These are phyloP conservation scores for Colletotrichum falcatum DNA, from an alignment of 2,329 filamentous ascomycete species.

Conservation along the genomic window DNA sequence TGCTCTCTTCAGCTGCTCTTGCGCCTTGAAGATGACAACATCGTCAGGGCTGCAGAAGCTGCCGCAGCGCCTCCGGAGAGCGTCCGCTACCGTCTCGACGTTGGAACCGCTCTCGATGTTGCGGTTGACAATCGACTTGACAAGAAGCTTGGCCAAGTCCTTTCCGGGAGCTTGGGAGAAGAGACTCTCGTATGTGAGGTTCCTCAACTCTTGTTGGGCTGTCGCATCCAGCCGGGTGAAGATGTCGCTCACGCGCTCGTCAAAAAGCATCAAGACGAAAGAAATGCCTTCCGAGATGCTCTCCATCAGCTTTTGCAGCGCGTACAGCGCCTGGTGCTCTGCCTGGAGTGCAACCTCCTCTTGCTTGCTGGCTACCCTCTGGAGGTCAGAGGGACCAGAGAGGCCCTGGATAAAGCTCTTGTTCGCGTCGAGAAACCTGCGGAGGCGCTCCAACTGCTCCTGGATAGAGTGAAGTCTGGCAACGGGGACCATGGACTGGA, in stretches of 20 bases:
- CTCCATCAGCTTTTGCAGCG: conserved; percentile 84
- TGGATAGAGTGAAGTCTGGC: conserved; percentile 82
- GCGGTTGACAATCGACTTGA: conserved; percentile 97
- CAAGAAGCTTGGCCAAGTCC: conserved; percentile 91
- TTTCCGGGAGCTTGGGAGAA: conserved; percentile 85
- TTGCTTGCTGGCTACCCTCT: conserved; percentile 81
- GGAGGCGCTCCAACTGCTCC: conserved; percentile 81
- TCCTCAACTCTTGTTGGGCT: conserved; percentile 75
- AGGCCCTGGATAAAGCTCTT: conserved; percentile 92
- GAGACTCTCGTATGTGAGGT: conserved; percentile 87
- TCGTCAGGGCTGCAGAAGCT: conserved; percentile 98
- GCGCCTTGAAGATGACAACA: conserved; percentile 97
- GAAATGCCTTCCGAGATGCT: conserved; percentile 97
- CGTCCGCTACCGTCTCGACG: conserved; percentile 96
- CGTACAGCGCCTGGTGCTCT: conserved; percentile 92
- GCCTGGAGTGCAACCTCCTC: conserved; percentile 94
- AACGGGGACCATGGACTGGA: conserved; percentile 75
- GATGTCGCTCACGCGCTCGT: conserved; percentile 92
- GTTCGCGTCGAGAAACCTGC: conserved; percentile 88
- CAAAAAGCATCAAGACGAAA: conserved; percentile 93
- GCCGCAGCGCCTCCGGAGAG: conserved; percentile 89
- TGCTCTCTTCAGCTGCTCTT: conserved; percentile 92
- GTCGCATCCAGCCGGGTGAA: conserved; percentile 79
- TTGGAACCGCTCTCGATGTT: conserved; percentile 98
- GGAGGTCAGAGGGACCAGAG: conserved; percentile 89